Percentiles rank a stretch among this genome's conserved stretches.
Conservation (phyloP, 2,329 filamentous ascomycete species). For the Pseudogymnoascus sp. region DNA sequence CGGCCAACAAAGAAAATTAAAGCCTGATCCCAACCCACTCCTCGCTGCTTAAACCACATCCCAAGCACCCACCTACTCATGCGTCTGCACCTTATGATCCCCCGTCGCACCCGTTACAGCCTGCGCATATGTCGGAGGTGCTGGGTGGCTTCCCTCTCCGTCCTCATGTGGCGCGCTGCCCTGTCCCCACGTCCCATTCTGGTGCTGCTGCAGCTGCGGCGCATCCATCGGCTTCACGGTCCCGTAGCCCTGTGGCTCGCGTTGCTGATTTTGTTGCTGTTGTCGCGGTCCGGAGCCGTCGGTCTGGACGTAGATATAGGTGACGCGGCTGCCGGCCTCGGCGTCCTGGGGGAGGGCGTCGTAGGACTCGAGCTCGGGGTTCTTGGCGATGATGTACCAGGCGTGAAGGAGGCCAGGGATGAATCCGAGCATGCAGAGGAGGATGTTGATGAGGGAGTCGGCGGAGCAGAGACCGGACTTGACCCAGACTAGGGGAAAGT, state of each 20-base stretch:
- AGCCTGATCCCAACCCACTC: background rate
- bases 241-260: constrained; percentile 20
- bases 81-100: constrained; percentile 77
- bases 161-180: constrained; percentile 27
- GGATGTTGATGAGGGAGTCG: constrained; percentile 91
- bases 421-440: constrained; percentile 71
- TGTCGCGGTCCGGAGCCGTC: constrained; percentile 17
- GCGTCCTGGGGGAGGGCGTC: constrained; percentile 50
- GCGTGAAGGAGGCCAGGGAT: constrained; percentile 86
- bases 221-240: constrained; percentile 27
- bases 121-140: constrained; percentile 74
- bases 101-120: constrained; percentile 81
- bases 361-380: constrained; percentile 70
- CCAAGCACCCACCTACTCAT: constrained; percentile 17
- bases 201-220: constrained; percentile 27
- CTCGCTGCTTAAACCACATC: background rate
- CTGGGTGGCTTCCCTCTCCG: constrained; percentile 39
- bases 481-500: constrained; percentile 67
- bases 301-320: constrained; percentile 65
- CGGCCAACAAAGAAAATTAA: background rate
- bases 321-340: constrained; percentile 47
- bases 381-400: constrained; percentile 95
- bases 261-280: constrained; percentile 21
- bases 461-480: constrained; percentile 88
- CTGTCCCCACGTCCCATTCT: constrained; percentile 25